Evolutionary conservation across 1,284 basidiomycete species (phyloP).

Genomic region (Earliella scabrosa): DNA sequence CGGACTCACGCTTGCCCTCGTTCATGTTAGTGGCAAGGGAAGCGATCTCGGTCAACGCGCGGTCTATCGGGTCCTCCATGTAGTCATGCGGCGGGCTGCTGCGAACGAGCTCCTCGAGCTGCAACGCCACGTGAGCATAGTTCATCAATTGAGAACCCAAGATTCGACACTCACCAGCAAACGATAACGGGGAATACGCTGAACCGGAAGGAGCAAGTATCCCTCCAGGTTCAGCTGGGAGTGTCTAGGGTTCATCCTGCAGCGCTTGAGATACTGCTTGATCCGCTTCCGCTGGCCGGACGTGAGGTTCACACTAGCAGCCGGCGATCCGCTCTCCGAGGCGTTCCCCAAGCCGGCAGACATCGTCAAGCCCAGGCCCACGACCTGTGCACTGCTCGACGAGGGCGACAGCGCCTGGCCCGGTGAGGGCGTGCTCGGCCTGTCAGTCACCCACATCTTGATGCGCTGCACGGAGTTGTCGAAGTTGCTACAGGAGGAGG

Average conservation of each 20-base stretch:
- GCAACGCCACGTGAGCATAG: conserved; percentile 3
- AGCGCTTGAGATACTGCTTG: conserved; percentile 85
- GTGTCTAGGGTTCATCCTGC: conserved; percentile 85
- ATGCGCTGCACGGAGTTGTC: conserved; percentile 89
- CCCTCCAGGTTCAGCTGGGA: conserved; percentile 97
- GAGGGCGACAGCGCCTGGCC: conserved; percentile 56
- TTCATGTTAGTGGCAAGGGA: conserved; percentile 93
- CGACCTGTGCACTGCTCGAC: conserved; percentile 65
- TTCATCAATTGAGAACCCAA: neutral
- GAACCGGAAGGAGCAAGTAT: conserved; percentile 93
- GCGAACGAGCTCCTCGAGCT: conserved; percentile 85
- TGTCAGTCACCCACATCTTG: conserved; percentile 79
- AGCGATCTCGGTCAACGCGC: conserved; percentile 85
- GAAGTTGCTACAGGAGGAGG: conserved; percentile 69
- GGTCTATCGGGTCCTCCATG: conserved; percentile 83
- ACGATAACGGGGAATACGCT: conserved; percentile 95
- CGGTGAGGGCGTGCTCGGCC: conserved; percentile 44
- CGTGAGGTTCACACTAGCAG: conserved; percentile 44
- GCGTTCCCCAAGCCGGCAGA: conserved; percentile 56
- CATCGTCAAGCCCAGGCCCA: conserved; percentile 62
- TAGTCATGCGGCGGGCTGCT: conserved; percentile 82
- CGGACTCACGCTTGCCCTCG: conserved; percentile 93
- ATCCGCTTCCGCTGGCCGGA: conserved; percentile 86
- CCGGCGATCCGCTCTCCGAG: conserved; percentile 39
- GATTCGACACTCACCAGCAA: conserved; percentile 66